Evolutionary conservation across 106 monocot genomes (phyloP).

Genomic region (Dendrobium huoshanense): DNA sequence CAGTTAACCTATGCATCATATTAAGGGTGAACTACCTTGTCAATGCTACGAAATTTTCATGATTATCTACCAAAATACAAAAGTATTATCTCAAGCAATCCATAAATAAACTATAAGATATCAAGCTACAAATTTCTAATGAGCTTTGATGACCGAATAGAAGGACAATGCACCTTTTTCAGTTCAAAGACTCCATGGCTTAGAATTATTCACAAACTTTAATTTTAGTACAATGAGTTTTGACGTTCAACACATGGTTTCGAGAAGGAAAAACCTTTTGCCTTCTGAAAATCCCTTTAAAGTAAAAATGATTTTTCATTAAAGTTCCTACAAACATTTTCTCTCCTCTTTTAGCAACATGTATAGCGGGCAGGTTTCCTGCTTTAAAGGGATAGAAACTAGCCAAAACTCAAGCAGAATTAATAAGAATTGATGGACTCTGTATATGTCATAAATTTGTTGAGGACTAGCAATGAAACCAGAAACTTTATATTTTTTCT

Average conservation of each 20-base stretch:
- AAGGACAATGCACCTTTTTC: background rate
- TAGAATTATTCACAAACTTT: background rate
- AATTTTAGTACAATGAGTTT: background rate
- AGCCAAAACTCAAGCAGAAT: too few relatives aligned
- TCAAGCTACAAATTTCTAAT: background rate
- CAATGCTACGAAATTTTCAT: background rate
- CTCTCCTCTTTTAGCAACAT: background rate
- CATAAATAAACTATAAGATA: too few relatives aligned
- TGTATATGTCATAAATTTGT: background rate
- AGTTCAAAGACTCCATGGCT: background rate
- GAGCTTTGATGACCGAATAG: background rate
- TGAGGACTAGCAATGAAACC: background rate
- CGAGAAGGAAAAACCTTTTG: background rate
- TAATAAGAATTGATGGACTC: too few relatives aligned
- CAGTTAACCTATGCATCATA: too few relatives aligned
- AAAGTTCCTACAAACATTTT: background rate
- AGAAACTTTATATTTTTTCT: background rate
- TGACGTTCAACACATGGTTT: conserved; percentile 2
- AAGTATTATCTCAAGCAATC: background rate
- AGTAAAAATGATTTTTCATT: background rate
- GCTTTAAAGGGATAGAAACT: too few relatives aligned
- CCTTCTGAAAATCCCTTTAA: background rate
- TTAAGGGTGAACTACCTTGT: too few relatives aligned
- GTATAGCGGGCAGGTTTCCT: too few relatives aligned
- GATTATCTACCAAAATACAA: background rate